Percentiles rank a stretch among this genome's conserved stretches.
These are phyloP conservation scores for Metarhizium humberi DNA, from an alignment of 2,329 filamentous ascomycete genomes.

Conservation along the genomic window DNA sequence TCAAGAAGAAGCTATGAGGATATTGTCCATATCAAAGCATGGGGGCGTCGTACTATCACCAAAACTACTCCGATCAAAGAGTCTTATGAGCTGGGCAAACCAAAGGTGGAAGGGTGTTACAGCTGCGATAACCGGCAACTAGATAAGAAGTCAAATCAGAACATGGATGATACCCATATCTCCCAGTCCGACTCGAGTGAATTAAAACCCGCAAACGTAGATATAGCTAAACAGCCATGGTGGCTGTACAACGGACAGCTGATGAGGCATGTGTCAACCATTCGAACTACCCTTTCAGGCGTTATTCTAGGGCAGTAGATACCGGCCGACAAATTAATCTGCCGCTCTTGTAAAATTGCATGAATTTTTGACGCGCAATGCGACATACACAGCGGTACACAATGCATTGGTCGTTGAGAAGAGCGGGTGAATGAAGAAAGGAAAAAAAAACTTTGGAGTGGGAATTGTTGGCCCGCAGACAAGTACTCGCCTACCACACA, in stretches of 20 bases:
- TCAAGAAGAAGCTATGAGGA: constrained; percentile 38
- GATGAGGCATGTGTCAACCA: constrained; percentile 56
- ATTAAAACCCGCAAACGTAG: background rate
- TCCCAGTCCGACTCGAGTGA: background rate
- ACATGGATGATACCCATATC: constrained; percentile 16
- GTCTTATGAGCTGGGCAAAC: constrained; percentile 32
- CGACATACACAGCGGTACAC: constrained; percentile 28
- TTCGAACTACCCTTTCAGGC: constrained; percentile 77
- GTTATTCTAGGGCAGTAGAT: constrained; percentile 79
- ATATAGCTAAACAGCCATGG: too few relatives aligned
- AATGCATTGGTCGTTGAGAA: constrained; percentile 20
- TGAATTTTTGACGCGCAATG: constrained; percentile 35
- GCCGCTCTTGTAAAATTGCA: constrained; percentile 43
- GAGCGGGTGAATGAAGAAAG: constrained; percentile 18
- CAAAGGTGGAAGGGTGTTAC: constrained; percentile 27
- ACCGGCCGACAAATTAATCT: constrained; percentile 63
- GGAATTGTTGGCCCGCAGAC: constrained; percentile 9
- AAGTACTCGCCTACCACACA: constrained; percentile 18
- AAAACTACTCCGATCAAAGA: constrained; percentile 54
- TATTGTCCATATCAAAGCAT: constrained; percentile 71
- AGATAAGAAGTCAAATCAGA: background rate
- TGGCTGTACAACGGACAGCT: background rate
- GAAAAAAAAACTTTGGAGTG: constrained; percentile 3
- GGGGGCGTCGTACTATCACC: constrained; percentile 66
- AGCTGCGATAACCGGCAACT: constrained; percentile 18